Evolutionary conservation across 2,329 filamentous ascomycete species (phyloP).

Genomic region (Tolypocladium endophyticum): DNA sequence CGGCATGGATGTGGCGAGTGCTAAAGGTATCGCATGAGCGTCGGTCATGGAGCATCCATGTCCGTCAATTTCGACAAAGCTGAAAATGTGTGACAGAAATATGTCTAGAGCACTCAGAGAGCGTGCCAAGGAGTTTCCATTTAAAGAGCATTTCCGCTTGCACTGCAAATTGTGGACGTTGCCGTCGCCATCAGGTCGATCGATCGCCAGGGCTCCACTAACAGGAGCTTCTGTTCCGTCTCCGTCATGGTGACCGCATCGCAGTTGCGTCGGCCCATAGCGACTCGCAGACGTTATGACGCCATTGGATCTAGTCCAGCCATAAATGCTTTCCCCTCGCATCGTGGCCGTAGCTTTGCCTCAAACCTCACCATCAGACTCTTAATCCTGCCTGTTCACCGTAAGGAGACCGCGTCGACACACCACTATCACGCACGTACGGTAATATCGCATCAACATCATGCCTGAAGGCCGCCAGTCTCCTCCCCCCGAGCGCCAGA

Average conservation of each 20-base stretch:
- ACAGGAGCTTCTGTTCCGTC: neutral
- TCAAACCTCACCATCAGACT: neutral
- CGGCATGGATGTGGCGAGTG: no score
- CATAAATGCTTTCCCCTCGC: neutral
- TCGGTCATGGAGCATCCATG: no score
- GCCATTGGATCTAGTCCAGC: neutral
- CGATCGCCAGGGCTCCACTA: neutral
- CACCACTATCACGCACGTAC: neutral
- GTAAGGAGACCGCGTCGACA: neutral
- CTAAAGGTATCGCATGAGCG: no score
- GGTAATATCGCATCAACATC: slow-evolving; percentile 20
- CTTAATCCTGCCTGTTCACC: neutral
- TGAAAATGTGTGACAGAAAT: no score
- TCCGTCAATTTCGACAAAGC: no score
- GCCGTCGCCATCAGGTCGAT: neutral
- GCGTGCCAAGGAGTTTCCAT: no score
- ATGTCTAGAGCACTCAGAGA: no score
- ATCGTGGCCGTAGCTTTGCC: neutral
- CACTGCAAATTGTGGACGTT: neutral
- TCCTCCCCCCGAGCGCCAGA: slow-evolving; percentile 60
- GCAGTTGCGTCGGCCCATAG: neutral
- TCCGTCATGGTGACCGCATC: neutral
- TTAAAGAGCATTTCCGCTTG: neutral
- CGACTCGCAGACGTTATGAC: neutral
- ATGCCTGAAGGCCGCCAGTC: slow-evolving; percentile 74